Evolutionary conservation across 2,329 filamentous ascomycete genomes (phyloP).

Genomic region (Chaetomium sp.): DNA sequence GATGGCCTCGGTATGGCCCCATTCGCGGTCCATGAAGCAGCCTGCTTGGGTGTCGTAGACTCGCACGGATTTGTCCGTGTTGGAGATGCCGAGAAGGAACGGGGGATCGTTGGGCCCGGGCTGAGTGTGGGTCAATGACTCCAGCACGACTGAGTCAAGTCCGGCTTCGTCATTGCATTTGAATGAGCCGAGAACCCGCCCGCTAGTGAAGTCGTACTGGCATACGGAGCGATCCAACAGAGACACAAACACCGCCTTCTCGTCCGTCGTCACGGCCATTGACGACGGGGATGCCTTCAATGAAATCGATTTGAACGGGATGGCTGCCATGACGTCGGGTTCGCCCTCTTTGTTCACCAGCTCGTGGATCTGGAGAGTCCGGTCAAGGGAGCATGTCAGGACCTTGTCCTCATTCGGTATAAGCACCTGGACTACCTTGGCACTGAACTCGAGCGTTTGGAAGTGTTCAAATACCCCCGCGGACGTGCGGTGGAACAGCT

Average conservation of each 20-base stretch:
- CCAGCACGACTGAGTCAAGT: slow-evolving; percentile 79
- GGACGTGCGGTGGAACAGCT: slow-evolving; percentile 71
- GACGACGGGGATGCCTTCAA: slow-evolving; percentile 86
- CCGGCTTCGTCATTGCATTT: slow-evolving; percentile 80
- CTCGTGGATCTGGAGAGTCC: slow-evolving; percentile 82
- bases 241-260: slow-evolving; percentile 60
- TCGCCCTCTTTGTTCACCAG: slow-evolving; percentile 69
- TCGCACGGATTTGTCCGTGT: slow-evolving; percentile 92
- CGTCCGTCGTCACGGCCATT: slow-evolving; percentile 70
- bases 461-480: slow-evolving; percentile 70
- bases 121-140: slow-evolving; percentile 69
- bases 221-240: slow-evolving; percentile 62
- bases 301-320: slow-evolving; percentile 75
- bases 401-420: slow-evolving; percentile 75
- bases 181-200: slow-evolving; percentile 72
- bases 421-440: slow-evolving; percentile 74
- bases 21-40: slow-evolving; percentile 80
- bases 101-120: slow-evolving; percentile 58
- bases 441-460: slow-evolving; percentile 91
- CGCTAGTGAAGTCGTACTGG: slow-evolving; percentile 65
- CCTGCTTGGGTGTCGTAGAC: slow-evolving; percentile 82
- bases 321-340: slow-evolving; percentile 69
- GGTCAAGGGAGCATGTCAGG: slow-evolving; percentile 85
- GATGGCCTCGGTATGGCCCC: slow-evolving; percentile 93
- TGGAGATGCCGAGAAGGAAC: slow-evolving; percentile 83